Base-by-base conservation (phyloP, 2,329 filamentous ascomycete genomes). In the Stagonosporopsis rhizophila region DNA sequence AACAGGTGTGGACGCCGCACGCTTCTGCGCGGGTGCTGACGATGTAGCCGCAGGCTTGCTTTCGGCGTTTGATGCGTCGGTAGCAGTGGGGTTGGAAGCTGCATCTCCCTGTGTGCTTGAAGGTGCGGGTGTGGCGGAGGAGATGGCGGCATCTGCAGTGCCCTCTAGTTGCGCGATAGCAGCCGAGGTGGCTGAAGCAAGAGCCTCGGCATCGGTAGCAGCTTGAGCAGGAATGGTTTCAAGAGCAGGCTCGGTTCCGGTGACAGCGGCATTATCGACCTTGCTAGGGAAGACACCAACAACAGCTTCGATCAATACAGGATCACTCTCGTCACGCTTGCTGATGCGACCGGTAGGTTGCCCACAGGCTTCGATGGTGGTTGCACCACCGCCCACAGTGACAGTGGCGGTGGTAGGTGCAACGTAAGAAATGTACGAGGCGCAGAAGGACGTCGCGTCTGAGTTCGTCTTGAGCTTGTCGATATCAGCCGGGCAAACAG, bases 401-500 rank as follows among this genome's bases (percentile, higher is more conserved):
- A 38, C 41, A 17, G 49, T 44, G 7, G 38, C 4, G 4, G 49
- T 28, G 1, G 25, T 8, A 22, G 45, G 35, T 34, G 37, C 45
- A 32, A 49, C 37, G 11, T 52, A 46, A 8, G 32, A 39, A 15
- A 22, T 52, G 23, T 20, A 44, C 2, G 41, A 38, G 8, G 40
- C 12, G 49, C 49, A 52, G 23, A 52, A 52, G 6, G 49, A 8
- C 2, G 7, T 17, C 2, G 27, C 49, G 8, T 44, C 42, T 1
- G 19, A 6, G 14, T 46, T n/a, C 2, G 6, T 19, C 22, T 35
- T 12, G 20, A 51, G 47, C 47, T 14, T 28, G 9, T 12, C 7
- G 17, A 51, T 44, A 23, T 52, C 49, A 9, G 34, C 41, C 12
- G 49, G 34, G n/a, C 49, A 52, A 12, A 52, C 34, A 19, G 49